phyloP scores from a whole-genome alignment of 257 asterid genomes.

The Leonotis leonurus region DNA sequence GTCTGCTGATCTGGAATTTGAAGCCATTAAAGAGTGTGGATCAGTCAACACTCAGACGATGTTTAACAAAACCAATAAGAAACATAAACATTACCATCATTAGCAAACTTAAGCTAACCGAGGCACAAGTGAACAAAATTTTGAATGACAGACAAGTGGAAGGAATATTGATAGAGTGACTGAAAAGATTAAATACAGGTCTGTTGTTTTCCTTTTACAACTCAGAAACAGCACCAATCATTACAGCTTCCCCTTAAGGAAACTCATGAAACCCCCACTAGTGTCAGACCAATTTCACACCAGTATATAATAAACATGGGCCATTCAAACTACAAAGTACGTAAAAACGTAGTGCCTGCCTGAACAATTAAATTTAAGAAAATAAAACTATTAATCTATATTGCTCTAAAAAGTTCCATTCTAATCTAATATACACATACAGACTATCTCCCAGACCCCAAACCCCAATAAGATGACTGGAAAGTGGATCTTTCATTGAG shows the following conservation, averaged over 20 bases:
- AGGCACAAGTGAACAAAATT: background rate
- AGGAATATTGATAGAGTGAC: background rate
- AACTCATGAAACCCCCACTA: background rate
- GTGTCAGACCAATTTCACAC: background rate
- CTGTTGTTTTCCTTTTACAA: background rate
- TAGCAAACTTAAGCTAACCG: background rate
- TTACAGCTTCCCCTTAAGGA: constrained; percentile 12
- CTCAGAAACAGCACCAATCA: constrained; percentile 3
- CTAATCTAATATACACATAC: constrained; percentile 4
- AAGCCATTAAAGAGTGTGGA: constrained; percentile 10
- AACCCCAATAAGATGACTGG: background rate
- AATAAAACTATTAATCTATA: background rate
- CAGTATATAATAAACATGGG: background rate
- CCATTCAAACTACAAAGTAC: background rate
- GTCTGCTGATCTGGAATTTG: constrained; percentile 60
- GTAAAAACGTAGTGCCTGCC: background rate
- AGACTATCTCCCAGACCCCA: background rate
- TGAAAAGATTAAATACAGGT: constrained; percentile 9
- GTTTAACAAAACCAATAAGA: background rate
- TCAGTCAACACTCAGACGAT: constrained; percentile 5
- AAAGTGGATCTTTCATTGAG: background rate
- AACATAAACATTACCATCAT: background rate
- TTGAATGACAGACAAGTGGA: constrained; percentile 1
- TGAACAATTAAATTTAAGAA: background rate
- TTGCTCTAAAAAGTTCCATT: background rate